phyloP scores from a whole-genome alignment of 75 land plant species.

The Selaginella tamariscina region DNA sequence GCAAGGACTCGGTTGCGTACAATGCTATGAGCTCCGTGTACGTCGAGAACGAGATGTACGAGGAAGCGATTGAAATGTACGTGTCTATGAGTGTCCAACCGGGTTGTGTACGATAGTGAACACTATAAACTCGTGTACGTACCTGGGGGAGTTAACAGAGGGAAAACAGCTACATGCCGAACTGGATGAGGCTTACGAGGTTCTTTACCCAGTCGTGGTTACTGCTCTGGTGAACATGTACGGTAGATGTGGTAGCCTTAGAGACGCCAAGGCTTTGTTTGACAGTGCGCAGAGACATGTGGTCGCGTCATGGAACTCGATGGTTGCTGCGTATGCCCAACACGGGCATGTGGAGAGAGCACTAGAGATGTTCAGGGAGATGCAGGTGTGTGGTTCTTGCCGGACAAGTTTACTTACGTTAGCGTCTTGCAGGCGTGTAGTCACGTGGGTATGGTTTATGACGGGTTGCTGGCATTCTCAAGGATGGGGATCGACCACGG shows the following conservation, averaged over 20 bases:
- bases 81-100: neutral
- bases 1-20: neutral
- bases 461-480: neutral
- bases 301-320: neutral
- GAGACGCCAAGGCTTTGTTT: neutral
- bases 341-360: neutral
- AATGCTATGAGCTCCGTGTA: neutral
- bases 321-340: slow-evolving; percentile 5
- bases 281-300: neutral
- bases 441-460: neutral
- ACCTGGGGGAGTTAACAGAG: neutral
- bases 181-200: neutral
- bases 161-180: neutral
- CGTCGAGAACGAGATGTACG: neutral
- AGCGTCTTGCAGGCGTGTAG: neutral
- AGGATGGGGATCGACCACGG: neutral
- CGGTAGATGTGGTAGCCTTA: slow-evolving; percentile 6
- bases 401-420: slow-evolving; percentile 5
- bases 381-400: neutral
- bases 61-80: neutral
- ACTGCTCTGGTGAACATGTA: slow-evolving; percentile 1
- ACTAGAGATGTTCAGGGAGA: neutral
- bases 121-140: neutral
- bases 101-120: neutral
- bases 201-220: neutral